These are phyloP conservation scores for Kwoniella bestiolae DNA, from an alignment of 768 basidiomycete species.

Conservation along the genomic window DNA sequence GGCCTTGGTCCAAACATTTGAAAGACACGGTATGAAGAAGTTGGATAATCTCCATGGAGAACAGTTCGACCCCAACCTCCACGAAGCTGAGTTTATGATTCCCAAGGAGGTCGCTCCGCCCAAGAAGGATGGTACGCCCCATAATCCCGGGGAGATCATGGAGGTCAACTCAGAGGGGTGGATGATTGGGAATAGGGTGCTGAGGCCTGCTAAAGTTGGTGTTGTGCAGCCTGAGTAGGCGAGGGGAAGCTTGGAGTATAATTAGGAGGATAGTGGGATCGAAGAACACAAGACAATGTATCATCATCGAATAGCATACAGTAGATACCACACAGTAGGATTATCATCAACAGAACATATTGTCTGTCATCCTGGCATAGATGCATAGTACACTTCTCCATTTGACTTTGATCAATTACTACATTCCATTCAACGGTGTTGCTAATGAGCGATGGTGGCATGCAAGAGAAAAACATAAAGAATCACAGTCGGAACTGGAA, in stretches of 20 bases:
- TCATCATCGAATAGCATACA: neutral
- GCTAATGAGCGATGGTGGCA: too few species aligned
- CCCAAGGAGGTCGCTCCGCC: slow-evolving; percentile 69
- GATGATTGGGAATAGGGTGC: slow-evolving; percentile 88
- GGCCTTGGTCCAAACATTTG: slow-evolving; percentile 82
- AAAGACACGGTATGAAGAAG: slow-evolving; percentile 86
- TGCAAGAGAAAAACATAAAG: too few species aligned
- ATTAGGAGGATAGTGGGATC: neutral
- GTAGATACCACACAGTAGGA: neutral
- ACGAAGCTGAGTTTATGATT: slow-evolving; percentile 93
- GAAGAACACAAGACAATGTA: neutral
- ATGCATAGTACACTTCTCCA: neutral
- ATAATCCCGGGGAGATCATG: slow-evolving; percentile 75
- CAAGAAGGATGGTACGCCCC: slow-evolving; percentile 63
- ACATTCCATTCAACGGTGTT: too few species aligned
- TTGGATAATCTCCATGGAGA: slow-evolving; percentile 87
- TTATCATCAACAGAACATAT: too few species aligned
- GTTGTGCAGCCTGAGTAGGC: slow-evolving; percentile 68
- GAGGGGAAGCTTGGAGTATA: neutral
- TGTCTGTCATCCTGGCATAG: neutral
- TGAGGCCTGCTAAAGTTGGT: slow-evolving; percentile 95
- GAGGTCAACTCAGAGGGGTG: slow-evolving; percentile 90
- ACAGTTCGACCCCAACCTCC: slow-evolving; percentile 89
- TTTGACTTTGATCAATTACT: too few species aligned
- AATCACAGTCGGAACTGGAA: too few species aligned